Evolutionary conservation across 2,329 filamentous ascomycete genomes (phyloP).

Genomic region (Aspergillus spinulosporus): DNA sequence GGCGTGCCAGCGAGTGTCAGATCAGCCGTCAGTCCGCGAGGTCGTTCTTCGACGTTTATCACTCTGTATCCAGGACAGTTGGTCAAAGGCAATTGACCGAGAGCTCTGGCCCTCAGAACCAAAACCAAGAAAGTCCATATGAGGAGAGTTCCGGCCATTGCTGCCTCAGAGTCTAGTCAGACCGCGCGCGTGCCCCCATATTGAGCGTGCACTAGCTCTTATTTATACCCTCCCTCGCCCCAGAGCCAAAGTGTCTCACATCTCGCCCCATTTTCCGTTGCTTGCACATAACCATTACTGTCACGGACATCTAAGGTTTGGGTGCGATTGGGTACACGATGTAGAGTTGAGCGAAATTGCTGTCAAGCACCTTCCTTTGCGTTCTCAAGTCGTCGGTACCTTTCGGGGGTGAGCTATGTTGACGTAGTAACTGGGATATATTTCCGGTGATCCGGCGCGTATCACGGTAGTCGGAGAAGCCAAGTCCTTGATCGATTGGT

Average conservation of each 20-base stretch:
- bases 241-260: not conserved
- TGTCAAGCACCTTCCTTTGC: not conserved
- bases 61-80: constrained; percentile 43
- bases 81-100: not conserved
- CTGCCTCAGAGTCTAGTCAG: not conserved
- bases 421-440: not conserved
- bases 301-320: not conserved
- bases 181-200: not conserved
- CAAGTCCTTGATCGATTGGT: not conserved
- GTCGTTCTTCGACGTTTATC: constrained; percentile 34
- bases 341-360: not conserved
- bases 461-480: not conserved
- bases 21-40: constrained; percentile 63
- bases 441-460: not conserved
- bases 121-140: constrained; percentile 2
- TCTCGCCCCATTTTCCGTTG: not conserved
- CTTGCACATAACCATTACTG: not conserved
- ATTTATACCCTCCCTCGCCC: not conserved
- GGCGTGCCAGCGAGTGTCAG: constrained; percentile 67
- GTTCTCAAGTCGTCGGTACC: not conserved
- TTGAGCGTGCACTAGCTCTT: not conserved
- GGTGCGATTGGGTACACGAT: not conserved
- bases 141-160: not conserved
- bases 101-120: not conserved
- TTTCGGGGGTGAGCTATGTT: not conserved